These are phyloP conservation scores for Aspergillus sp. DNA, from an alignment of 2,329 filamentous ascomycete species.

Conservation along the genomic window DNA sequence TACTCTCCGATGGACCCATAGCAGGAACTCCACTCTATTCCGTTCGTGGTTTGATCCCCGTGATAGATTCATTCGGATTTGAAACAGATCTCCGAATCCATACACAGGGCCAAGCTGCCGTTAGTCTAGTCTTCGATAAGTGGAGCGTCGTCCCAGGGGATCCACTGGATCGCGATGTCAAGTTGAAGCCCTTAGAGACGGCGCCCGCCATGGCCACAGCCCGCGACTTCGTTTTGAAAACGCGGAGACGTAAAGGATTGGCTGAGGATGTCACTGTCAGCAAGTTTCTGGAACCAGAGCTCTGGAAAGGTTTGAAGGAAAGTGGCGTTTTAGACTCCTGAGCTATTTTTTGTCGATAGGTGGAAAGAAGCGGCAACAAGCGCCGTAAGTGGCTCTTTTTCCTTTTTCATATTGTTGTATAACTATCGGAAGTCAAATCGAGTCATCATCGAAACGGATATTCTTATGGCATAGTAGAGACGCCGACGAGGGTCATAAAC, in stretches of 20 bases:
- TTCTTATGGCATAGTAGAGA: neutral
- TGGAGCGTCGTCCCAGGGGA: constrained; percentile 97
- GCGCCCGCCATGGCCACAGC: constrained; percentile 86
- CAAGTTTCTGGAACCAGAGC: constrained; percentile 93
- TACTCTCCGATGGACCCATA: constrained; percentile 89
- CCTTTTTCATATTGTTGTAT: neutral
- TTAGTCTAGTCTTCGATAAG: constrained; percentile 89
- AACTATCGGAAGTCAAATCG: neutral
- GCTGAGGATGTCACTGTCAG: constrained; percentile 94
- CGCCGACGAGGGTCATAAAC: neutral
- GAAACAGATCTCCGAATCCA: constrained; percentile 96
- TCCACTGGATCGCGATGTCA: constrained; percentile 83
- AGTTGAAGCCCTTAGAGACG: constrained; percentile 80
- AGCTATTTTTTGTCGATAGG: constrained; percentile 12
- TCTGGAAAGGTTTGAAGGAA: constrained; percentile 85
- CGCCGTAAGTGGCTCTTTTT: neutral
- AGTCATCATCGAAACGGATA: neutral
- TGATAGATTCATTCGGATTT: constrained; percentile 97
- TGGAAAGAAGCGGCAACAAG: neutral
- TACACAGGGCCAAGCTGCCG: constrained; percentile 87
- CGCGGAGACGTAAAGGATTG: constrained; percentile 84
- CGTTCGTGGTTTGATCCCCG: constrained; percentile 86
- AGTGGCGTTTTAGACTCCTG: constrained; percentile 77
- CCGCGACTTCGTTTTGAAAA: constrained; percentile 96
- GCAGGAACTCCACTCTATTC: constrained; percentile 92